phyloP scores from a whole-genome alignment of 768 basidiomycete species.

The Kwoniella shandongensis region DNA sequence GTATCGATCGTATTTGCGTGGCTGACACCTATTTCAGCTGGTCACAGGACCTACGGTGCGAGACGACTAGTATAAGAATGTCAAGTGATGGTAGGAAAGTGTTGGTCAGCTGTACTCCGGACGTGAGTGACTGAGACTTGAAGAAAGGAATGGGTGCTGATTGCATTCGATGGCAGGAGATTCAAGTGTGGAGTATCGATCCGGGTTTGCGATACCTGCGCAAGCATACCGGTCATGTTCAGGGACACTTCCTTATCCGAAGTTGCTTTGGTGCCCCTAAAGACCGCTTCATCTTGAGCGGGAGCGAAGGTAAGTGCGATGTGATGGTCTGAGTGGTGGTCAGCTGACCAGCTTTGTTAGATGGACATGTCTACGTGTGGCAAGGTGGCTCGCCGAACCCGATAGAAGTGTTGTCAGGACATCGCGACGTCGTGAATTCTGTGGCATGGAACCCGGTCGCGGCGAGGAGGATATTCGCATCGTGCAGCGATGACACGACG shows the following conservation, averaged over 20 bases:
- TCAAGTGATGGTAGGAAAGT: conserved; percentile 83
- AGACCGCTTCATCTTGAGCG: conserved; percentile 85
- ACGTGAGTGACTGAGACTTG: conserved; percentile 60
- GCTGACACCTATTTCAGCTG: conserved; percentile 8
- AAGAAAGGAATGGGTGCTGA: background rate
- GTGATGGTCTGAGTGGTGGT: background rate
- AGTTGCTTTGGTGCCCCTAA: conserved; percentile 91
- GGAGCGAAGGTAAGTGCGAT: conserved; percentile 77
- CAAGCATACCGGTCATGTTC: conserved; percentile 81
- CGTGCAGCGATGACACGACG: conserved; percentile 87
- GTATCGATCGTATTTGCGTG: background rate
- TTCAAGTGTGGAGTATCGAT: conserved; percentile 80
- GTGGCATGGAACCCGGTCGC: conserved; percentile 94
- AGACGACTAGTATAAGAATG: conserved; percentile 82
- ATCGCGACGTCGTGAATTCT: conserved; percentile 85
- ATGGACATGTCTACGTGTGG: conserved; percentile 93
- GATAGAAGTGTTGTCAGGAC: conserved; percentile 84
- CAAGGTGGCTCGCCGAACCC: conserved; percentile 78
- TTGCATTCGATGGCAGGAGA: conserved; percentile 62
- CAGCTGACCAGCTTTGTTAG: conserved; percentile 56
- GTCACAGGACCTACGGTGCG: conserved; percentile 55
- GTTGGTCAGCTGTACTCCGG: conserved; percentile 80
- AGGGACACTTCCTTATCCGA: conserved; percentile 79
- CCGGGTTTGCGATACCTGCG: conserved; percentile 65
- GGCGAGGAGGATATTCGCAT: conserved; percentile 82